A percentile compares a stretch with the other conserved stretches of the same genome.
Conservation (phyloP, 306 rosid genomes). For the Vigna mungo region DNA sequence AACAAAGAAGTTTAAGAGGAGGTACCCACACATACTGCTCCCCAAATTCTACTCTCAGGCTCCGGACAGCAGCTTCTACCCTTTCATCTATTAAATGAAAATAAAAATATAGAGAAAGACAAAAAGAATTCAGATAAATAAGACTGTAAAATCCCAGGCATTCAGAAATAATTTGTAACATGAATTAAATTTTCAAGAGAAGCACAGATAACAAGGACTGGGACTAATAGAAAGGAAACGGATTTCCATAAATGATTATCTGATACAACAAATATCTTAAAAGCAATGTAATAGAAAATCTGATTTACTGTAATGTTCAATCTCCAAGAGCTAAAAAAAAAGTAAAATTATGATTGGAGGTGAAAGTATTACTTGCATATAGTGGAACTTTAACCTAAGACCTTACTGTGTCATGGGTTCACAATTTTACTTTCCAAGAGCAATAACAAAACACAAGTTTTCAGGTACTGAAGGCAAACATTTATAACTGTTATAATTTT, state of each 20-base stretch:
- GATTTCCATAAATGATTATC: conserved; percentile 1
- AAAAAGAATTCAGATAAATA: conserved; percentile 31
- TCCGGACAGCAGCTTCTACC: conserved; percentile 70
- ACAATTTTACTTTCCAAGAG: too few species aligned
- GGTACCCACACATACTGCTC: conserved; percentile 99
- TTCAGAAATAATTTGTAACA: conserved; percentile 15
- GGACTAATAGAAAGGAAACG: conserved; percentile 15
- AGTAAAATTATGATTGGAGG: neutral
- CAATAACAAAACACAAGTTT: too few species aligned
- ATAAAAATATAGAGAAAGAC: conserved; percentile 27
- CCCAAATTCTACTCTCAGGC: conserved; percentile 71
- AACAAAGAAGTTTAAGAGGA: conserved; percentile 55
- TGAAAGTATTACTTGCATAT: too few species aligned
- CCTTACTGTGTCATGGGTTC: too few species aligned
- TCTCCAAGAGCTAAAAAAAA: neutral
- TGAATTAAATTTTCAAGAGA: conserved; percentile 28
- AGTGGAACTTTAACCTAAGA: too few species aligned
- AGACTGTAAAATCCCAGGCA: conserved; percentile 20
- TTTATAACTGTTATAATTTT: too few species aligned
- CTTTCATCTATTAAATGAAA: conserved; percentile 61
- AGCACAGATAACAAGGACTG: neutral
- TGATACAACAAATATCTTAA: conserved; percentile 11
- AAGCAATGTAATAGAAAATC: conserved; percentile 7
- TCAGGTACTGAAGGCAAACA: too few species aligned
- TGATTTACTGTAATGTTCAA: neutral